Evolutionary conservation across 768 basidiomycete species (phyloP).

Genomic region (Mycena maculata): DNA sequence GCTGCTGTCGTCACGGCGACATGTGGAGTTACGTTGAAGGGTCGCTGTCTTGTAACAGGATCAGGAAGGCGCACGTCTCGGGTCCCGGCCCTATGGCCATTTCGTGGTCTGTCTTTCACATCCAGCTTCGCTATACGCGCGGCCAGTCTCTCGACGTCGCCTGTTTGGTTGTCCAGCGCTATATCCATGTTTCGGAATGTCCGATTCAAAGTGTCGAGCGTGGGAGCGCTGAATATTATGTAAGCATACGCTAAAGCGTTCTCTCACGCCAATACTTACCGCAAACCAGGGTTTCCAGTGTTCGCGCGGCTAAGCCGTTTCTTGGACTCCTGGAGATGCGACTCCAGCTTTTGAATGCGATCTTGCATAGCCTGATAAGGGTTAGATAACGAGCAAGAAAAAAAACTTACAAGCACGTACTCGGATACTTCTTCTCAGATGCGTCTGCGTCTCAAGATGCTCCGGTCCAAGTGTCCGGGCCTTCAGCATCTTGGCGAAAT

Average conservation of each 20-base stretch:
- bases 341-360: constrained; percentile 84
- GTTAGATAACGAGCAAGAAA: constrained; percentile 14
- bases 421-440: constrained; percentile 76
- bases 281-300: constrained; percentile 69
- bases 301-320: constrained; percentile 72
- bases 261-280: constrained; percentile 51
- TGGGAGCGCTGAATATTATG: constrained; percentile 69
- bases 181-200: constrained; percentile 88
- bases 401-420: constrained; percentile 58
- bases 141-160: constrained; percentile 63
- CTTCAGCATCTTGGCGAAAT: constrained; percentile 81
- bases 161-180: constrained; percentile 70
- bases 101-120: constrained; percentile 40
- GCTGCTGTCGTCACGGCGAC: constrained; percentile 83
- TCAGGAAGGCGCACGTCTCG: constrained; percentile 59
- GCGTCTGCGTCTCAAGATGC: constrained; percentile 83
- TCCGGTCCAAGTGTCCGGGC: constrained; percentile 88
- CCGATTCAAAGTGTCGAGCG: constrained; percentile 86
- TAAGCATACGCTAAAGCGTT: constrained; percentile 15
- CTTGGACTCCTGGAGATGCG: constrained; percentile 75
- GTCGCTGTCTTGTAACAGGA: constrained; percentile 49
- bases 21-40: constrained; percentile 65
- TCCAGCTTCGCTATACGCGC: constrained; percentile 66
- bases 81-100: constrained; percentile 29
- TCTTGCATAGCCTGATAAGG: constrained; percentile 69